phyloP scores from a whole-genome alignment of 371 early-diverging fungal species.

The Furculomyces boomerangus region DNA sequence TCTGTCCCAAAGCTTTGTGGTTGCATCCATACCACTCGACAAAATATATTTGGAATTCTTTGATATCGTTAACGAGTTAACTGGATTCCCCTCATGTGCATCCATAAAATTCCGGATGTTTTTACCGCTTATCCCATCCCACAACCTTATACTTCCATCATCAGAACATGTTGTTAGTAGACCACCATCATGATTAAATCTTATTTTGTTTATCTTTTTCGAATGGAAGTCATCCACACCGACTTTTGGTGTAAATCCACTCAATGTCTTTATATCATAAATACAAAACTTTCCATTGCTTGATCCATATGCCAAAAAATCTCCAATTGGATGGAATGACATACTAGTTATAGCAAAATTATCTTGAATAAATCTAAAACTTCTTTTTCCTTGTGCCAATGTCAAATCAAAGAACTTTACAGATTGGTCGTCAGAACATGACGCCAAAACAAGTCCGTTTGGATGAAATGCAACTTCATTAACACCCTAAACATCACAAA shows the following conservation, averaged over 20 bases:
- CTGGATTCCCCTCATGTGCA: conserved; percentile 63
- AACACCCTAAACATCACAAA: conserved; percentile 10
- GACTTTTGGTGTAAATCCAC: conserved; percentile 24
- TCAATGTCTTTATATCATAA: conserved; percentile 49
- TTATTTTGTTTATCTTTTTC: conserved; percentile 49
- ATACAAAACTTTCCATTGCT: conserved; percentile 56
- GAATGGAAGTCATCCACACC: conserved; percentile 23
- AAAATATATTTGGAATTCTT: conserved; percentile 55
- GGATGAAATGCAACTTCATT: conserved; percentile 85
- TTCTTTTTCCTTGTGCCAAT: conserved; percentile 53
- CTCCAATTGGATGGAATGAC: conserved; percentile 72
- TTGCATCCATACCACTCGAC: conserved; percentile 59
- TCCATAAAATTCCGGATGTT: conserved; percentile 44
- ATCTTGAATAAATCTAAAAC: conserved; percentile 68
- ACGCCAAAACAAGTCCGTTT: conserved; percentile 72
- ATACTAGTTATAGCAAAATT: conserved; percentile 50
- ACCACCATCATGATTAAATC: conserved; percentile 50
- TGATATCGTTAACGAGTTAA: conserved; percentile 50
- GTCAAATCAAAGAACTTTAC: conserved; percentile 81
- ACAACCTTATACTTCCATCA: conserved; percentile 76
- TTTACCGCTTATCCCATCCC: conserved; percentile 62
- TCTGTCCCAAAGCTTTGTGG: conserved; percentile 66
- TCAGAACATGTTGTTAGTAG: conserved; percentile 52
- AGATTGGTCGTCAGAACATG: conserved; percentile 64
- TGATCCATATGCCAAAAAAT: conserved; percentile 52